phyloP scores from a whole-genome alignment of 805 yeast species.

The Schizosaccharomyces pombe region DNA sequence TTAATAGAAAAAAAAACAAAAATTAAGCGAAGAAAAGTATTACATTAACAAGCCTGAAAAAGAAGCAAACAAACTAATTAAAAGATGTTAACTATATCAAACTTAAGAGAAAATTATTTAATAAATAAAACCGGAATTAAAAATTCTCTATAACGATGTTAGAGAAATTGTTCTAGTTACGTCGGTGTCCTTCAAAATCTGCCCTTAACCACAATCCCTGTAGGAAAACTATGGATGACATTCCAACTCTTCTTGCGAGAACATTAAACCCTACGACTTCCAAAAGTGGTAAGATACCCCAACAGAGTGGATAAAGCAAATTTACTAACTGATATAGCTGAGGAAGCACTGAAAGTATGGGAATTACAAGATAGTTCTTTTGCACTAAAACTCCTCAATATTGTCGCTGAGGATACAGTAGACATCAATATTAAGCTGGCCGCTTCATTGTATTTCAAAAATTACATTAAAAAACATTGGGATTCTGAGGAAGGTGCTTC shows the following conservation, averaged over 20 bases:
- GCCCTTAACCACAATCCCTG: not conserved
- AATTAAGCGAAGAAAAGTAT: no score
- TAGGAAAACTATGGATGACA: not conserved
- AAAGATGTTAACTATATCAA: no score
- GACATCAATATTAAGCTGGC: constrained; percentile 47
- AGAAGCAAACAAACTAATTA: no score
- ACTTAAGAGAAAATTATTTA: no score
- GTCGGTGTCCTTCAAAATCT: not conserved
- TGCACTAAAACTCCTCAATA: constrained; percentile 46
- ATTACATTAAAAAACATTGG: constrained; percentile 67
- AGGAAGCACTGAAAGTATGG: constrained; percentile 15
- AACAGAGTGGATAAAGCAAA: constrained; percentile 10
- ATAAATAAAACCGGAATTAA: no score
- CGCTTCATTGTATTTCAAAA: constrained; percentile 75
- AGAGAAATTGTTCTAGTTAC: no score
- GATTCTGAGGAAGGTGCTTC: constrained; percentile 16
- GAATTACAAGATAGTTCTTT: constrained; percentile 18
- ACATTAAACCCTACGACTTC: constrained; percentile 9
- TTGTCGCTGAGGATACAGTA: constrained; percentile 37
- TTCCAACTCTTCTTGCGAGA: constrained; percentile 6
- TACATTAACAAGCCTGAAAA: no score
- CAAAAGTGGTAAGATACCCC: constrained; percentile 7
- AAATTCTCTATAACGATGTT: no score
- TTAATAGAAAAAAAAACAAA: no score
- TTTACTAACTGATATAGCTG: constrained; percentile 39